Percentiles rank a stretch among this genome's conserved stretches.
phyloP scores from a whole-genome alignment of 2,329 filamentous ascomycete genomes.

The Arthroderma sp. region DNA sequence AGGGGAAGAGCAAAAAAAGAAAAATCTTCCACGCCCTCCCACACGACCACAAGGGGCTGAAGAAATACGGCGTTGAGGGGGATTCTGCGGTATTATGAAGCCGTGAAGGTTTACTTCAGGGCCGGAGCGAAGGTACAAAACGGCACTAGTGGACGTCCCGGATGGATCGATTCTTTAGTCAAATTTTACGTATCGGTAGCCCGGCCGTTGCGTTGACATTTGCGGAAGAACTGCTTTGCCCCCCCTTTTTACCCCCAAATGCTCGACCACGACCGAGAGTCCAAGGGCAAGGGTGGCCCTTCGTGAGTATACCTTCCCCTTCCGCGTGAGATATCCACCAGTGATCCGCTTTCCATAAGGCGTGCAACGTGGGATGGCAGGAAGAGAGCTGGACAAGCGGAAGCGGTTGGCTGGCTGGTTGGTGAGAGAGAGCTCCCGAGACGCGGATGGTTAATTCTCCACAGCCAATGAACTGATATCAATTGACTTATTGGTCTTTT shows the following conservation, averaged over 20 bases:
- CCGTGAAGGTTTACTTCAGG: background rate
- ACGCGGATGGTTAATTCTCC: background rate
- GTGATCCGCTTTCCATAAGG: constrained; percentile 2
- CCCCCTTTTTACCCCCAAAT: background rate
- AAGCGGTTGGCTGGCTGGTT: background rate
- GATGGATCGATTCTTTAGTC: background rate
- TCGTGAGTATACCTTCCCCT: background rate
- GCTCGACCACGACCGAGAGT: background rate
- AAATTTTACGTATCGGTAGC: background rate
- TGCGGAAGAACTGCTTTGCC: background rate
- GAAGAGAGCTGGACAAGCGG: background rate
- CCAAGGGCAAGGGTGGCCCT: background rate
- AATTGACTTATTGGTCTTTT: background rate
- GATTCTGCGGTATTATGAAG: background rate
- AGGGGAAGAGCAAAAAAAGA: background rate
- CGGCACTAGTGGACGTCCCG: background rate
- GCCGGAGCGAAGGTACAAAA: background rate
- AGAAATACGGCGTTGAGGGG: background rate
- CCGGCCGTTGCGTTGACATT: background rate
- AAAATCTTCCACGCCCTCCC: background rate
- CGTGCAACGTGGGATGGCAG: constrained; percentile 7
- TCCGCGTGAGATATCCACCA: background rate
- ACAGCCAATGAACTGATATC: background rate
- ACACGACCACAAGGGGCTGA: background rate
- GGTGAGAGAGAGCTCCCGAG: background rate